These are phyloP conservation scores for Candida rishiriensis DNA, from an alignment of 805 yeast species.

Conservation along the genomic window DNA sequence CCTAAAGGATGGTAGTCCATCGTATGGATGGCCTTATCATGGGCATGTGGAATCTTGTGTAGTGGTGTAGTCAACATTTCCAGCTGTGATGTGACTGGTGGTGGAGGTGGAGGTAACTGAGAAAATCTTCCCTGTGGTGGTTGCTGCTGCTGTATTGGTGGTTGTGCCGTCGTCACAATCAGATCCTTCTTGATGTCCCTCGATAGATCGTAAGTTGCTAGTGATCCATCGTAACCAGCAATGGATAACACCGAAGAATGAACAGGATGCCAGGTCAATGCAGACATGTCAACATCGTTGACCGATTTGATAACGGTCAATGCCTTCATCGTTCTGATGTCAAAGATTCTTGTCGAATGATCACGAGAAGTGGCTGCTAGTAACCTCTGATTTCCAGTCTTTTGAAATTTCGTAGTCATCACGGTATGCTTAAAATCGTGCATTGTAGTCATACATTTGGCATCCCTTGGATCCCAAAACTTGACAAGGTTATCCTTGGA, in stretches of 20 bases:
- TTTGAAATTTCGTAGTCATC: constrained; percentile 77
- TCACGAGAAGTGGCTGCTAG: constrained; percentile 88
- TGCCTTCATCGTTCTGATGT: constrained; percentile 80
- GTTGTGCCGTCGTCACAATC: constrained; percentile 11
- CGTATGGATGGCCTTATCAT: constrained; percentile 87
- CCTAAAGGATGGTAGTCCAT: constrained; percentile 93
- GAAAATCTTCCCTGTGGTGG: too few species aligned
- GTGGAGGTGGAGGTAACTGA: constrained; percentile 6
- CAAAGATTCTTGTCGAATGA: constrained; percentile 82
- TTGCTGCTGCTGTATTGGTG: too few species aligned
- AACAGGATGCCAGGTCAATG: constrained; percentile 89
- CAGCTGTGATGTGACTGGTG: constrained; percentile 27
- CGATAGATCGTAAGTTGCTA: constrained; percentile 71
- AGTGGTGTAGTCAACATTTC: constrained; percentile 6
- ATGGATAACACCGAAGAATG: constrained; percentile 76
- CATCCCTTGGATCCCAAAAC: constrained; percentile 92
- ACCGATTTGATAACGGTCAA: constrained; percentile 62
- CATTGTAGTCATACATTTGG: constrained; percentile 69
- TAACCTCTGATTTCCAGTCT: constrained; percentile 60
- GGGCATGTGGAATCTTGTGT: constrained; percentile 84
- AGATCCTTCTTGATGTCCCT: constrained; percentile 37
- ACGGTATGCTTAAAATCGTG: constrained; percentile 95
- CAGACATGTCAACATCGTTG: constrained; percentile 76
- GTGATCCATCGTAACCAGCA: constrained; percentile 86
- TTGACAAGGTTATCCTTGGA: constrained; percentile 92